Percentiles rank a stretch among this genome's conserved stretches.
These are phyloP conservation scores for Trichophyton benhamiae DNA, from an alignment of 2,329 filamentous ascomycete genomes.

Conservation along the genomic window DNA sequence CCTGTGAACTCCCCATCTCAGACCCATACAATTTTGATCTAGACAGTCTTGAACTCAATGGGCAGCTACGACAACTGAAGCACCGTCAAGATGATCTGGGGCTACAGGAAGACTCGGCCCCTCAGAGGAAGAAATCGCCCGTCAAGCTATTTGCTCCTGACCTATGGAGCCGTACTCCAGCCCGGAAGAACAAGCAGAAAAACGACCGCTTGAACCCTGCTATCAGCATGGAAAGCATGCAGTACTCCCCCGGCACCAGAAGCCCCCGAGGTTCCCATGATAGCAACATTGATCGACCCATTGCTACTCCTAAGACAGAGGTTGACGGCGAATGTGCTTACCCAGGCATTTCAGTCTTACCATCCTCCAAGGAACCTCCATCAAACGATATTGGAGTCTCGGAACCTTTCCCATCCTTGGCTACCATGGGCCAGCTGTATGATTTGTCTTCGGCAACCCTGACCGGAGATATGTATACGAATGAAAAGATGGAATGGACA, in stretches of 20 bases:
- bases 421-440: not conserved
- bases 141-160: constrained; percentile 1
- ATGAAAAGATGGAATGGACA: constrained; percentile 4
- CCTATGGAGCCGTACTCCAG: not conserved
- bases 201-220: not conserved
- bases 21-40: constrained; percentile 3
- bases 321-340: constrained; percentile 11
- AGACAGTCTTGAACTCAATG: not conserved
- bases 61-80: not conserved
- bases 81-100: not conserved
- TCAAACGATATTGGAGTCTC: not conserved
- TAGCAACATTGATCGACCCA: not conserved
- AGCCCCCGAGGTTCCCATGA: not conserved
- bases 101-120: not conserved
- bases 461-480: not conserved
- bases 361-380: constrained; percentile 4
- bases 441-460: constrained; percentile 3
- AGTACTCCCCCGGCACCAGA: not conserved
- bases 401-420: not conserved
- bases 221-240: not conserved
- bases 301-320: not conserved
- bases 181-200: not conserved
- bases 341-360: constrained; percentile 11
- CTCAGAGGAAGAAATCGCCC: not conserved
- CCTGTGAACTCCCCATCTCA: constrained; percentile 17